phyloP scores from a whole-genome alignment of 78 protist species.

The Dictyostelium citrinum region DNA sequence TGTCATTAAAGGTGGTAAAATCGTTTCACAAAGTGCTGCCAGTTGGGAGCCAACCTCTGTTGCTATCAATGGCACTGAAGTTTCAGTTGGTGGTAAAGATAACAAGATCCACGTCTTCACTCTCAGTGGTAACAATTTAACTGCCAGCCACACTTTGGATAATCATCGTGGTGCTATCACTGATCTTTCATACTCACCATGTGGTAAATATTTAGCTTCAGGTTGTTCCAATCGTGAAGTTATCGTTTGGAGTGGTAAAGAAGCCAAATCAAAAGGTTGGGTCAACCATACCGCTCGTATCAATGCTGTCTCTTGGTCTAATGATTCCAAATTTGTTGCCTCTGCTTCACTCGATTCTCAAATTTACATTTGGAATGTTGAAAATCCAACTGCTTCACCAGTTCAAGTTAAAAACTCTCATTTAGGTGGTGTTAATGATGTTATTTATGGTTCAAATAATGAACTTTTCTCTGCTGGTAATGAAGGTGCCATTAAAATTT shows the following conservation, averaged over 20 bases:
- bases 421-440: constrained; percentile 76
- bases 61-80: constrained; percentile 64
- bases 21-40: constrained; percentile 43
- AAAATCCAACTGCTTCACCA: constrained; percentile 49
- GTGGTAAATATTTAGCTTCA: constrained; percentile 86
- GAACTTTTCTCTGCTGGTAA: constrained; percentile 76
- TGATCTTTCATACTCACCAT: constrained; percentile 83
- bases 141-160: constrained; percentile 17
- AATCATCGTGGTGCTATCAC: constrained; percentile 79
- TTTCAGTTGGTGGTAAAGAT: constrained; percentile 82
- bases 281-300: constrained; percentile 88
- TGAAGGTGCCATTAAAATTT: constrained; percentile 2
- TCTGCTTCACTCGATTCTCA: constrained; percentile 83
- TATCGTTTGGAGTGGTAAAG: constrained; percentile 74
- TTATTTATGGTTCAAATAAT: constrained; percentile 17
- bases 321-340: constrained; percentile 77
- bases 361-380: constrained; percentile 86
- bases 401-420: constrained; percentile 76
- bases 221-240: constrained; percentile 82
- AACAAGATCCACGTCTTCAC: constrained; percentile 71
- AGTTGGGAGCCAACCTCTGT: constrained; percentile 62
- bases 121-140: constrained; percentile 72
- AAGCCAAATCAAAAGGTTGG: constrained; percentile 66
- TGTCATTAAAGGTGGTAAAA: constrained; percentile 75
- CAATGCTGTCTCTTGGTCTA: constrained; percentile 85